These are phyloP conservation scores for Cryptococcus sp. DNA, from an alignment of 1,284 basidiomycete species.

Conservation along the genomic window DNA sequence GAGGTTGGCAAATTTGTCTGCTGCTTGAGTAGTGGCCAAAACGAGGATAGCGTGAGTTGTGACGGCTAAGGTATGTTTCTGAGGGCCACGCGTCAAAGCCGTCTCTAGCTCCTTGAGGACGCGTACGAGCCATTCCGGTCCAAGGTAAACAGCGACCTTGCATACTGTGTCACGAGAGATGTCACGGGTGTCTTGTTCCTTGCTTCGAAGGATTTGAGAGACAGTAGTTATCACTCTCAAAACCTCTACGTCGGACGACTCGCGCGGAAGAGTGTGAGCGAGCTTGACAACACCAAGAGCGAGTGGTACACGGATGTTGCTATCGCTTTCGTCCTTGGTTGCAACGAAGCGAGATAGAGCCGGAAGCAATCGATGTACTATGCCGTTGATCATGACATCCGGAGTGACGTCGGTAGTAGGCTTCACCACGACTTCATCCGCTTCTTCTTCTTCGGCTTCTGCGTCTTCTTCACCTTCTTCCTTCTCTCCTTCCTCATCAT, in stretches of 20 bases:
- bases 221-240: constrained; percentile 78
- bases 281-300: constrained; percentile 85
- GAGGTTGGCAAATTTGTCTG: constrained; percentile 65
- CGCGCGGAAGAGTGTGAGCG: constrained; percentile 75
- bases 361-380: constrained; percentile 74
- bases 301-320: constrained; percentile 81
- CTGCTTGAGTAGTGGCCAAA: constrained; percentile 64
- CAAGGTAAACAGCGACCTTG: constrained; percentile 76
- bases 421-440: constrained; percentile 44
- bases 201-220: constrained; percentile 84
- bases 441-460: constrained; percentile 25
- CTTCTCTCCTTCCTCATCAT: constrained; percentile 36
- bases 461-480: constrained; percentile 26
- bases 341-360: constrained; percentile 74
- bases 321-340: constrained; percentile 80
- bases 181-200: constrained; percentile 91
- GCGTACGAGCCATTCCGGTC: constrained; percentile 70
- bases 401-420: constrained; percentile 23
- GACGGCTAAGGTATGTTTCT: constrained; percentile 88
- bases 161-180: constrained; percentile 80
- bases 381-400: constrained; percentile 69
- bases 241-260: constrained; percentile 70
- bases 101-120: constrained; percentile 78
- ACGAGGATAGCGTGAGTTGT: constrained; percentile 80
- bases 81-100: constrained; percentile 85